Evolutionary conservation across 768 basidiomycete species (phyloP).

Genomic region (Serendipita sp.): DNA sequence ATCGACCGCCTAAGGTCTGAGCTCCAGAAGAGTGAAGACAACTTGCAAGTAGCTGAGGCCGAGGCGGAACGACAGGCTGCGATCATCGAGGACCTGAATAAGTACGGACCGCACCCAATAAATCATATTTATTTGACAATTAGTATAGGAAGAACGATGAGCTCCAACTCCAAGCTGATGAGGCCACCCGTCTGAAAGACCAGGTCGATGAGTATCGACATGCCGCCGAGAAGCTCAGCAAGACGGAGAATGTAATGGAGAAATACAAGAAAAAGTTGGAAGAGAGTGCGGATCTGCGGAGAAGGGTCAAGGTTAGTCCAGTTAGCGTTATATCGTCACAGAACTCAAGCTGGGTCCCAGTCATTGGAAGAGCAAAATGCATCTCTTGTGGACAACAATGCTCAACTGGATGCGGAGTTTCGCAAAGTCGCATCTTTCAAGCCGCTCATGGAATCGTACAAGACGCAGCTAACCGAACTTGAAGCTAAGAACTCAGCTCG

Average conservation of each 20-base stretch:
- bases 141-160: slow-evolving; percentile 40
- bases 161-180: slow-evolving; percentile 58
- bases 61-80: slow-evolving; percentile 66
- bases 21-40: slow-evolving; percentile 92
- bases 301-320: slow-evolving; percentile 23
- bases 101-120: not conserved
- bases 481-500: slow-evolving; percentile 54
- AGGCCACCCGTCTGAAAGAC: slow-evolving; percentile 70
- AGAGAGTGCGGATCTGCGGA: slow-evolving; percentile 56
- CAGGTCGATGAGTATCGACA: slow-evolving; percentile 94
- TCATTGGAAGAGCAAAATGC: slow-evolving; percentile 87
- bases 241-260: slow-evolving; percentile 94
- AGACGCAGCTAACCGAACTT: slow-evolving; percentile 64
- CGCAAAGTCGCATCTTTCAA: slow-evolving; percentile 74
- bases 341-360: slow-evolving; percentile 23
- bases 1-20: slow-evolving; percentile 67
- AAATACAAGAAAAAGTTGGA: slow-evolving; percentile 98
- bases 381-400: slow-evolving; percentile 78
- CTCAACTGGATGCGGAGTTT: slow-evolving; percentile 83
- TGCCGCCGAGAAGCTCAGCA: slow-evolving; percentile 79
- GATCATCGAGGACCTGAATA: not conserved
- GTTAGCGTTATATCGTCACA: not conserved
- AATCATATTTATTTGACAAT: not conserved
- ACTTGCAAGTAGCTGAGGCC: slow-evolving; percentile 62
- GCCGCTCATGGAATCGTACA: slow-evolving; percentile 85